phyloP scores from a whole-genome alignment of 179 eudicot species.

The Sideroxylon spinosum region DNA sequence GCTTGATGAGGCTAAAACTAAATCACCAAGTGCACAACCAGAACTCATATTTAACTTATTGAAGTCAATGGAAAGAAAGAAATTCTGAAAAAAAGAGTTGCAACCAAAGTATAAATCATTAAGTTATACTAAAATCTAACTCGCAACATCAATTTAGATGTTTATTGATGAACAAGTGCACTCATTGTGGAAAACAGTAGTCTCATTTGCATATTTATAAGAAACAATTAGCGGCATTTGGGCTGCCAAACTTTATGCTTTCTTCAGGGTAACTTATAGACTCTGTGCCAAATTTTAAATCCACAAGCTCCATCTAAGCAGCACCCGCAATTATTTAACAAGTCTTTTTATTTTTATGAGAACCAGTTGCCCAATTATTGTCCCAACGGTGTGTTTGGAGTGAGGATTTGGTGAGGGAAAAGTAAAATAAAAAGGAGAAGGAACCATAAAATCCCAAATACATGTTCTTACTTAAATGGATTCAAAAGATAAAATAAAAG shows the following conservation, averaged over 20 bases:
- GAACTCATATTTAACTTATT: not conserved
- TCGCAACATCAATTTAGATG: not conserved
- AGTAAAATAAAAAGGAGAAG: too few species aligned
- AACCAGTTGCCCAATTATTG: not conserved
- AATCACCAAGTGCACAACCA: not conserved
- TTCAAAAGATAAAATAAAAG: too few species aligned
- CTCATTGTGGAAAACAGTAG: not conserved
- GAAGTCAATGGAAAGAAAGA: not conserved
- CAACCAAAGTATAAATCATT: not conserved
- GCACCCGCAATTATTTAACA: not conserved
- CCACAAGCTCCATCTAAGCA: not conserved
- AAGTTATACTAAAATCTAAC: not conserved
- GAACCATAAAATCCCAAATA: too few species aligned
- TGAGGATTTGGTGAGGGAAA: too few species aligned
- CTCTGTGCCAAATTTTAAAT: not conserved
- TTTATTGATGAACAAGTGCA: not conserved
- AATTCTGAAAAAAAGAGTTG: not conserved
- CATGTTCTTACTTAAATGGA: too few species aligned
- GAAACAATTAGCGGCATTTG: not conserved
- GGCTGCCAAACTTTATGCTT: not conserved
- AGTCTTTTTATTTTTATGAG: not conserved
- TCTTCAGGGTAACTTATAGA: not conserved
- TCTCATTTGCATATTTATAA: not conserved
- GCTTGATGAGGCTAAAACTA: conserved; percentile 4
- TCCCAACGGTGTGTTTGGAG: too few species aligned